Evolutionary conservation across 306 rosid species (phyloP).

Genomic region (Inga laurina): DNA sequence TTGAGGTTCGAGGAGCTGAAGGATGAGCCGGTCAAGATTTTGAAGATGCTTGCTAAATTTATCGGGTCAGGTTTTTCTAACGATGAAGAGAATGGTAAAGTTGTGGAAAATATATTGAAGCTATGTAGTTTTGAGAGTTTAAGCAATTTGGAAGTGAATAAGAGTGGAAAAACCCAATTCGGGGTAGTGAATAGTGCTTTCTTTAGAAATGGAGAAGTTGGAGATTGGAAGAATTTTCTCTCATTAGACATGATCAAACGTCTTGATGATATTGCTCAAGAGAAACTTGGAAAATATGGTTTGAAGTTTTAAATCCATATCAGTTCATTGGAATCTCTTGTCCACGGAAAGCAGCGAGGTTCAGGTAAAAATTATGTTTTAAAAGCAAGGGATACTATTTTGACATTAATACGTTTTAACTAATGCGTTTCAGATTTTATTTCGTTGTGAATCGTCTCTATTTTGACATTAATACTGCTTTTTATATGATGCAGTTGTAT

Average conservation of each 20-base stretch:
- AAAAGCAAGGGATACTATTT: not conserved
- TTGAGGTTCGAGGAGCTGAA: conserved; percentile 27
- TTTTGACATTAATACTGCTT: not conserved
- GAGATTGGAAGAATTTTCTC: conserved; percentile 39
- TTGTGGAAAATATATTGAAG: conserved; percentile 24
- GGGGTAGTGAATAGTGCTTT: conserved; percentile 27
- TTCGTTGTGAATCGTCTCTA: not conserved
- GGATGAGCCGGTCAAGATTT: not conserved
- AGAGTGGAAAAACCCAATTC: conserved; percentile 19
- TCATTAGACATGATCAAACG: conserved; percentile 21
- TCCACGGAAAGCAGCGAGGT: not conserved
- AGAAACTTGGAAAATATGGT: conserved; percentile 21
- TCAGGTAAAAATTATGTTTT: not conserved
- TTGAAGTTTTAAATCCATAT: not conserved
- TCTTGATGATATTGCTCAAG: not conserved
- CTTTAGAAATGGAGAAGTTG: conserved; percentile 39
- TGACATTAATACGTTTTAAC: too few species aligned
- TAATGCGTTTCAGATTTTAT: not conserved
- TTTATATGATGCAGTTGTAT: not conserved
- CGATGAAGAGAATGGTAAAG: conserved; percentile 32
- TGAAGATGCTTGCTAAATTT: conserved; percentile 14
- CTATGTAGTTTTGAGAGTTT: conserved; percentile 43
- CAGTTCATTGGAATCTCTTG: not conserved
- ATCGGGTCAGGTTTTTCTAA: not conserved
- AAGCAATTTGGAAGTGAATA: conserved; percentile 44